Evolutionary conservation across 177 flowering plant genomes (phyloP).

Genomic region (Tripterygium wilfordii): DNA sequence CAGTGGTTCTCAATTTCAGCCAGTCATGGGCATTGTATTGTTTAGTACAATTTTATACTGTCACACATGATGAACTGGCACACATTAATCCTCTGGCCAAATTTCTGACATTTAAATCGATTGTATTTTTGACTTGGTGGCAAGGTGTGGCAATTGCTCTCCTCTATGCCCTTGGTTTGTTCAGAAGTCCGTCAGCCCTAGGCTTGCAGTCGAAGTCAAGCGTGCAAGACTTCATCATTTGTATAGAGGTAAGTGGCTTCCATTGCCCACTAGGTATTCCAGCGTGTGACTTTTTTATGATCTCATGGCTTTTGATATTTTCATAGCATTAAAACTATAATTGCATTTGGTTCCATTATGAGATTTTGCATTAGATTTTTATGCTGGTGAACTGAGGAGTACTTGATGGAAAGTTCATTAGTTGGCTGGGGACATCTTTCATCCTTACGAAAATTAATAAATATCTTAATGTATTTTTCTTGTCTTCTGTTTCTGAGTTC

Average conservation of each 20-base stretch:
- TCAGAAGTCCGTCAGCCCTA: conserved; percentile 81
- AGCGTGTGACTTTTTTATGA: too few species aligned
- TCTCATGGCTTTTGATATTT: too few species aligned
- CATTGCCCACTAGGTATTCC: neutral
- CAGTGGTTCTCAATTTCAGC: conserved; percentile 93
- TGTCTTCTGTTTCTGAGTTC: too few species aligned
- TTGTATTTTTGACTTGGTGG: conserved; percentile 99
- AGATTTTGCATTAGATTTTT: too few species aligned
- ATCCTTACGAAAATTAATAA: too few species aligned
- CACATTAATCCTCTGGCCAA: conserved; percentile 89
- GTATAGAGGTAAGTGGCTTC: conserved; percentile 77
- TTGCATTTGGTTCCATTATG: too few species aligned
- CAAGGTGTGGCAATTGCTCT: conserved; percentile 95
- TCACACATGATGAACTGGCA: conserved; percentile 74
- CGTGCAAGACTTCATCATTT: conserved; percentile 93
- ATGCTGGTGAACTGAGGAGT: too few species aligned
- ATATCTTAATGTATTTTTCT: too few species aligned
- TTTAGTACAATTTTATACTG: conserved; percentile 83
- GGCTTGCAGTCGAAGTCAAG: conserved; percentile 78
- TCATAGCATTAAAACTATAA: too few species aligned
- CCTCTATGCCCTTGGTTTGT: conserved; percentile 66
- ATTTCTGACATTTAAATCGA: conserved; percentile 88
- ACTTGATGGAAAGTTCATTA: too few species aligned
- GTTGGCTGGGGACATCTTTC: too few species aligned
- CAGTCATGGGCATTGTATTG: conserved; percentile 99